Conservation (phyloP, 2,329 filamentous ascomycete species). For the Pestalotiopsis sp. region DNA sequence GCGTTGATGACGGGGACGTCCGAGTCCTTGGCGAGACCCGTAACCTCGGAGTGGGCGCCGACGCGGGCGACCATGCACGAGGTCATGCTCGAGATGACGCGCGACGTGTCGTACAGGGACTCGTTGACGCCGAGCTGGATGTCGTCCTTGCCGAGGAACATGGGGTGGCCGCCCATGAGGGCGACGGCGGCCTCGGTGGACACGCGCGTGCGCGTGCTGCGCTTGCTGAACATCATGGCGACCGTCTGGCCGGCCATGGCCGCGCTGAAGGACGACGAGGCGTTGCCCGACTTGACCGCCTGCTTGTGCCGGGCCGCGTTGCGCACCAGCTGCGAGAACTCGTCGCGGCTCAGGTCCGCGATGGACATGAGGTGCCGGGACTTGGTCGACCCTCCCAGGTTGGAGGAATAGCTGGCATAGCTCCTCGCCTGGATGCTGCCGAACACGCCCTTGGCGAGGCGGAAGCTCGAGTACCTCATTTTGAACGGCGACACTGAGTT, state of each 20-base stretch:
- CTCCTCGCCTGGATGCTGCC: slow-evolving; percentile 41
- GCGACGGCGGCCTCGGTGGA: slow-evolving; percentile 90
- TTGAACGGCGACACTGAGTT: slow-evolving; percentile 12
- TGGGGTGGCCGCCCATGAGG: slow-evolving; percentile 88
- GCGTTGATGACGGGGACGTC: slow-evolving; percentile 84
- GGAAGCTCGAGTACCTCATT: slow-evolving; percentile 27
- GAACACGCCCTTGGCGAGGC: slow-evolving; percentile 20
- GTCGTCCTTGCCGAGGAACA: slow-evolving; percentile 95
- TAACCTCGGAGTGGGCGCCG: slow-evolving; percentile 75
- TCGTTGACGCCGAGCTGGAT: slow-evolving; percentile 98
- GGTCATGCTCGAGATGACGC: slow-evolving; percentile 93
- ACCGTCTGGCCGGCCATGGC: slow-evolving; percentile 77
- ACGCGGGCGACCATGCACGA: slow-evolving; percentile 82
- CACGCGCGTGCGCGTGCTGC: slow-evolving; percentile 89
- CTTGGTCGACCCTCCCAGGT: slow-evolving; percentile 14
- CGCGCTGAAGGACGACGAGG: slow-evolving; percentile 61
- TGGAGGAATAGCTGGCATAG: slow-evolving; percentile 38
- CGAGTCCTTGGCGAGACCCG: slow-evolving; percentile 71
- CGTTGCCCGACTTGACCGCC: slow-evolving; percentile 70
- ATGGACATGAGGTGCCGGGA: slow-evolving; percentile 93
- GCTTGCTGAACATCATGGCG: slow-evolving; percentile 96
- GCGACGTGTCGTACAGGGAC: slow-evolving; percentile 87
- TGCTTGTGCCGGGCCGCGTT: slow-evolving; percentile 81
- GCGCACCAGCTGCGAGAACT: slow-evolving; percentile 80
- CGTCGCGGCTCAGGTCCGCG: slow-evolving; percentile 76